Percentiles rank a stretch among this genome's conserved stretches.
Conservation (phyloP, 2,329 filamentous ascomycete species). For the Herpotrichia juniperi region DNA sequence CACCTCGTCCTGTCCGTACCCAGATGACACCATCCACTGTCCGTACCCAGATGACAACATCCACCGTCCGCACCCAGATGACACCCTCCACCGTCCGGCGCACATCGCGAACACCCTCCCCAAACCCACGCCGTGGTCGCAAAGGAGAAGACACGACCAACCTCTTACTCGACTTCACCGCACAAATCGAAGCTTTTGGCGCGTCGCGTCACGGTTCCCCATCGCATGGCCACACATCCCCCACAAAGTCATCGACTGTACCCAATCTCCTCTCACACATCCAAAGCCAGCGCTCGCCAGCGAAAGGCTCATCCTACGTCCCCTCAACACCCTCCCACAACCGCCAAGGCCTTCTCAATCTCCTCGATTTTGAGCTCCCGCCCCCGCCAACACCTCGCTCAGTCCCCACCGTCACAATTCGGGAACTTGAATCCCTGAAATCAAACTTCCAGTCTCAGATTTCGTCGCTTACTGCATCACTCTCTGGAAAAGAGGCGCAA, state of each 20-base stretch:
- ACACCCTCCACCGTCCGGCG: conserved; percentile 59
- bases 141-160: conserved; percentile 70
- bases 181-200: conserved; percentile 68
- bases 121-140: conserved; percentile 60
- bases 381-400: conserved; percentile 90
- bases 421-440: conserved; percentile 91
- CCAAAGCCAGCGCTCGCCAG: conserved; percentile 40
- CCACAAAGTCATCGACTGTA: conserved; percentile 57
- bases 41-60: no score
- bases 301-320: conserved; percentile 30
- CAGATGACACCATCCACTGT: conserved; percentile 58
- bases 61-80: conserved; percentile 42
- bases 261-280: conserved; percentile 55
- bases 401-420: conserved; percentile 86
- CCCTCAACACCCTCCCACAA: conserved; percentile 40
- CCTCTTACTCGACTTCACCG: conserved; percentile 85
- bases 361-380: conserved; percentile 89
- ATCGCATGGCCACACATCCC: conserved; percentile 51
- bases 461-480: conserved; percentile 87
- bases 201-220: conserved; percentile 47
- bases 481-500: conserved; percentile 93
- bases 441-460: conserved; percentile 91
- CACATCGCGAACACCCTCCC: conserved; percentile 52
- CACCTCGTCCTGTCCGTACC: conserved; percentile 38
- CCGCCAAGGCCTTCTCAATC: conserved; percentile 36